Percentiles rank a stretch among this genome's conserved stretches.
These are phyloP conservation scores for Danielia reshetovae DNA, from an alignment of 805 yeast species.

Conservation along the genomic window DNA sequence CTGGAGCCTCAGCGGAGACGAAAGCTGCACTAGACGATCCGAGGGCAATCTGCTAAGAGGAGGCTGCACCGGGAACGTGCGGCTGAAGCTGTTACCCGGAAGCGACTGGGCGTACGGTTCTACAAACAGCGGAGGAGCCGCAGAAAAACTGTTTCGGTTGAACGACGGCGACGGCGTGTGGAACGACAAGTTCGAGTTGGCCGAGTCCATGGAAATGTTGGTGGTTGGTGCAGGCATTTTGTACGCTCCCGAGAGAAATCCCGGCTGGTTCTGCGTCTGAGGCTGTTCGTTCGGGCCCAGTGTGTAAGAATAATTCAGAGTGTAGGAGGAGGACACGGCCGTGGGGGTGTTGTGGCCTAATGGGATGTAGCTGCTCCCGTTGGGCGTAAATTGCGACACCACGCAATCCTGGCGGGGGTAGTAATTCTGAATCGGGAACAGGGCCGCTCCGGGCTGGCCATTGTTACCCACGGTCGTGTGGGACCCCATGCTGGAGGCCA, in stretches of 20 bases:
- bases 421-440: not conserved
- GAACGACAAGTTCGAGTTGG: conserved; percentile 19
- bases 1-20: too few relatives aligned
- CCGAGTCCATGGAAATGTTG: conserved; percentile 47
- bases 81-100: conserved; percentile 1
- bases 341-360: conserved; percentile 44
- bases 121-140: not conserved
- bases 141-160: conserved; percentile 1
- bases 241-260: conserved; percentile 11
- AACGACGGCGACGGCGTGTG: conserved; percentile 9
- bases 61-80: conserved; percentile 4
- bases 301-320: conserved; percentile 36
- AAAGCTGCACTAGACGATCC: conserved; percentile 1
- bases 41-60: conserved; percentile 5
- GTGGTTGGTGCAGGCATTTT: conserved; percentile 47
- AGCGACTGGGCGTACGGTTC: not conserved
- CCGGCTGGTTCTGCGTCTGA: conserved; percentile 1
- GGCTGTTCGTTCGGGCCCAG: conserved; percentile 2
- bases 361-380: conserved; percentile 31
- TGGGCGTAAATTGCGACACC: conserved; percentile 13
- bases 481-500: conserved; percentile 1
- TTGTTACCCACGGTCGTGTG: not conserved
- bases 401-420: not conserved
- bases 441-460: conserved; percentile 10
- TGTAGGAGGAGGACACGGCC: conserved; percentile 39